phyloP scores from a whole-genome alignment of 2,329 filamentous ascomycete genomes.

The Geosmithia morbida region DNA sequence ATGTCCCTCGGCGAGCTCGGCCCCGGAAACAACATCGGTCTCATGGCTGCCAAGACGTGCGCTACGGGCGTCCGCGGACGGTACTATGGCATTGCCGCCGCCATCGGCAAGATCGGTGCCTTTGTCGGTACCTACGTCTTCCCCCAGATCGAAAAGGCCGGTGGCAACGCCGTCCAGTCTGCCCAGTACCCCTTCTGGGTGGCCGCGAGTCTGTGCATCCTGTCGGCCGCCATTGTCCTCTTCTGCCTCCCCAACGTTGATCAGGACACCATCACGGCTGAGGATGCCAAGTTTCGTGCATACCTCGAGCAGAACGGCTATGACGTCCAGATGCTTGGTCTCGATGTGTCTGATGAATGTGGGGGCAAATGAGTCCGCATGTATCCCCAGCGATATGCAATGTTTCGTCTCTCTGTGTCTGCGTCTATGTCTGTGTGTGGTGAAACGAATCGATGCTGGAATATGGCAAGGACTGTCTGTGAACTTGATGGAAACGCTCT shows the following conservation, averaged over 20 bases:
- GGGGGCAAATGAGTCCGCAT: no score
- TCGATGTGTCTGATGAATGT: no score
- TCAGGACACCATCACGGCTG: conserved; percentile 70
- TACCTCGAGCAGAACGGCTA: conserved; percentile 65
- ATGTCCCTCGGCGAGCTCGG: conserved; percentile 39
- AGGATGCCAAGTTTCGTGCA: conserved; percentile 61
- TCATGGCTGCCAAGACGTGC: conserved; percentile 75
- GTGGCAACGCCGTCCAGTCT: conserved; percentile 33
- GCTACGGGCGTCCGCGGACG: conserved; percentile 74
- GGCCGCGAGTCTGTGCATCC: conserved; percentile 60
- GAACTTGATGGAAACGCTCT: no score
- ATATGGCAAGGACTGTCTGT: no score
- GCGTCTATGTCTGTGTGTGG: no score
- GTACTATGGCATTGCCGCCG: conserved; percentile 59
- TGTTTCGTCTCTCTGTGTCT: no score
- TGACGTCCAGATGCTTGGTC: conserved; percentile 46
- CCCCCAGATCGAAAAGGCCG: conserved; percentile 53
- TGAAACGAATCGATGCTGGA: no score
- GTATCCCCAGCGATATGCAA: no score
- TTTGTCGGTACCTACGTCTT: conserved; percentile 81
- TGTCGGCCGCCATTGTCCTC: conserved; percentile 45
- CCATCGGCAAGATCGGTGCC: conserved; percentile 62
- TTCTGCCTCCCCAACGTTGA: conserved; percentile 63
- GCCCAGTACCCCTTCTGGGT: conserved; percentile 88
- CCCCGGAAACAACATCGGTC: conserved; percentile 82